Evolutionary conservation across 2,329 filamentous ascomycete species (phyloP), one percentile per base, ranked within the genome.

Genomic region (Cladosporium sp.): DNA sequence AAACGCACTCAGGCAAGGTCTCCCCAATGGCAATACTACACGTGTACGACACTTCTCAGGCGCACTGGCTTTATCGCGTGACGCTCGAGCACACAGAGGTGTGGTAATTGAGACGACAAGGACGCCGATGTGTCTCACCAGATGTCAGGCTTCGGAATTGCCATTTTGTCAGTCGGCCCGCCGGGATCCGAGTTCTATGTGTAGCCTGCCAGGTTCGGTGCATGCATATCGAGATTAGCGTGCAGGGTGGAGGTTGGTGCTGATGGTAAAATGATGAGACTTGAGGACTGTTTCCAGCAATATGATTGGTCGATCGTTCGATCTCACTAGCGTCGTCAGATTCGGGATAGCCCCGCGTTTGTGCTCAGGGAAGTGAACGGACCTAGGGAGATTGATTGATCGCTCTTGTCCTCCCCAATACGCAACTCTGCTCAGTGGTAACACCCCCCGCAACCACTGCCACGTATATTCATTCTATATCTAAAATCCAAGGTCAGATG

Each of bases 281-380:
- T 61, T 28, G 41, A 61, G 41, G 41, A 21, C 32, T 28, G 1
- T 28, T 32, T 24, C 59, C 28, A 32, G 8, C 28, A 11, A 14
- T 61, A 10, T 61, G 26, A 61, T 61, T 61, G 59, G 59, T 49
- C 59, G 26, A 61, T 49, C 59, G 59, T 21, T 24, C 59, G 59
- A 61, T 61, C 38, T 30, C 24, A 14, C 28, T 32, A 36, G 55
- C 21, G 21, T 15, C n/a, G 41, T 11, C 41, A 24, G 41, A 47
- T 47, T 21, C 21, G 41, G 41, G n/a, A 21, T 21, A 18, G 21
- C 41, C 41, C 41, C 41, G n/a, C 41, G 41, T 21, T 47, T 21
- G 41, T 47, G n/a, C n/a, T 47, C n/a, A 44, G 41, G 21, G 41
- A 47, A 47, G 41, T 24, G 41, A 47, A 47, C n/a, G n/a, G 41